phyloP scores from a whole-genome alignment of 108 stramenopile genomes.

The Skeletonema menzelii region DNA sequence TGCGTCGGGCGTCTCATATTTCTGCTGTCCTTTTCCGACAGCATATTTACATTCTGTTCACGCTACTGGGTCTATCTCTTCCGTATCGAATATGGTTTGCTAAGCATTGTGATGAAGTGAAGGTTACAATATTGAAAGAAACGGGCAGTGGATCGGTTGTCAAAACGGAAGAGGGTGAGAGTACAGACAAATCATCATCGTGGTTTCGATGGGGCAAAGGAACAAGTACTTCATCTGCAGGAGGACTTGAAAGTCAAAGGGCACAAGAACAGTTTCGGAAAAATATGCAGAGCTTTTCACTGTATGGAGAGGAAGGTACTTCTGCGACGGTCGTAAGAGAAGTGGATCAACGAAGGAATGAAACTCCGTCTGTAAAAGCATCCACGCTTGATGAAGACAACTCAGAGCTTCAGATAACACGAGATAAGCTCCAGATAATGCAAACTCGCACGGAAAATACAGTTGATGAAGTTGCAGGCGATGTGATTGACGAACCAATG shows the following conservation, averaged over 20 bases:
- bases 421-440: constrained; percentile 3
- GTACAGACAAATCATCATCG: constrained; percentile 17
- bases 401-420: constrained; percentile 1
- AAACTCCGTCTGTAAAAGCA: background rate
- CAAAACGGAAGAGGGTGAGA: constrained; percentile 9
- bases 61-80: constrained; percentile 72
- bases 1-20: constrained; percentile 19
- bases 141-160: constrained; percentile 21
- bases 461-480: constrained; percentile 1
- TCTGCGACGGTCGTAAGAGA: background rate
- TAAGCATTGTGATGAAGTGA: constrained; percentile 79
- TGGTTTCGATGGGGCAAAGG: constrained; percentile 35
- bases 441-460: background rate
- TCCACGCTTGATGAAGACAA: background rate
- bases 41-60: constrained; percentile 67
- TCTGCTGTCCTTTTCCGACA: constrained; percentile 58
- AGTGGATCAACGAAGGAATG: background rate
- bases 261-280: constrained; percentile 42
- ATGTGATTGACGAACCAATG: background rate
- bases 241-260: constrained; percentile 19
- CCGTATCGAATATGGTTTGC: constrained; percentile 86
- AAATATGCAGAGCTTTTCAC: constrained; percentile 46
- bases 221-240: constrained; percentile 5
- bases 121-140: constrained; percentile 85
- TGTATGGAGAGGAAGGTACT: constrained; percentile 35